Evolutionary conservation across 2,329 filamentous ascomycete genomes (phyloP), one percentile per base, ranked within the genome.

Genomic region (Cordyceps pruinosa): DNA sequence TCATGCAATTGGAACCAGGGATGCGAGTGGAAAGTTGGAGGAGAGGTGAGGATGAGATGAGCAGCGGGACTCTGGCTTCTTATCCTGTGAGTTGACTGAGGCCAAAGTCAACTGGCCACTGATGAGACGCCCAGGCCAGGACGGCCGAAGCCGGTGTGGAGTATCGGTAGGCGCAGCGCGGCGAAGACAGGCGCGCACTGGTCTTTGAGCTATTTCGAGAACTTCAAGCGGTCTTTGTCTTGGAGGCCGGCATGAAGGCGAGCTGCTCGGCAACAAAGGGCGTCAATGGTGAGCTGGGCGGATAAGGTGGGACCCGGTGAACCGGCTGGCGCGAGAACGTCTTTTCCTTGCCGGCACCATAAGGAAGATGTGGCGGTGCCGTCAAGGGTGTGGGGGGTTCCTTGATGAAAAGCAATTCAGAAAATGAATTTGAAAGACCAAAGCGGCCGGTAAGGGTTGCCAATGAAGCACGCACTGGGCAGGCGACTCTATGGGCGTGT

Each of bases 181-280:
- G 15, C 7, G 10, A 15, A 35, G 50, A 49, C 35, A 46, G 45
- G 26, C 52, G 26, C 52, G 25, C 28, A 21, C 7, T 53, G 23
- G 23, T 47, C 46, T 37, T 61, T 59, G 60, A 50, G n/a, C 21
- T 44, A 23, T 44, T 35, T 50, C 54, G 28, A 30, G 39, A 50
- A 3, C 30, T 37, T 26, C n/a, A 32, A 12, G 12, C 19, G 32
- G 39, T 37, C 57, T 59, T 59, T 59, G 52, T 46, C 34, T 9
- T 35, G 5, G 30, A 56, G n/a, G 6, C n/a, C 48, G 49, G 41
- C 55, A 52, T 54, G 42, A 39, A 41, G 48, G 57, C 45, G 58
- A 47, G 39, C 48, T 52, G 50, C 42, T 23, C 30, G 53, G 32
- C 60, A 65, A 67, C 63, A 65, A 66, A 67, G 63, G 54, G 61